Evolutionary conservation across 2,329 filamentous ascomycete genomes (phyloP), one percentile per base, ranked within the genome.

Genomic region (Curvularia verruculosa): DNA sequence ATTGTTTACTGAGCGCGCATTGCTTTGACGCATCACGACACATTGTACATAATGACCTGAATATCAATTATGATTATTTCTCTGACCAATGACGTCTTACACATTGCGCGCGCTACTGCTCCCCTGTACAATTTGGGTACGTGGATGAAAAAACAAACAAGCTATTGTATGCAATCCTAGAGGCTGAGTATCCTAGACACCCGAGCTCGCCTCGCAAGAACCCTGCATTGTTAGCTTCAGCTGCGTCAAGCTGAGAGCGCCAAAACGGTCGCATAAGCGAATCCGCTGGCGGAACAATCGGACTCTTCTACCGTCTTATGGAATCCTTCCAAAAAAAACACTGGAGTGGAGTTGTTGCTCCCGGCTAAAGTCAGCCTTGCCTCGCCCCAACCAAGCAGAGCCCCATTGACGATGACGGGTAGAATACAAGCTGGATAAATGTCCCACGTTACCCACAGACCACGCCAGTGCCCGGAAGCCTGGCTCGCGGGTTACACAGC

Each of bases 211-310:
- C 47, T 34, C 21, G 28, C 44, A 47, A 24, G 18, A 44, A 19
- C 52, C 55, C 39, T 43, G 52, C 55, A 49, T 56, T 12, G n/a
- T 23, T 36, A 24, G 10, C 37, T 15, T 57, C 46, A 58, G 41
- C 54, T 39, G 50, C 54, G 34, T 58, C 44, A 47, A 36, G 19
- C 9, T 34, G 18, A 31, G 3, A 3, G n/a, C 19, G 13, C 44
- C 19, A 19, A 36, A 47, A 47, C 44, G 28, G 44, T 19, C 29
- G 10, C 28, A n/a, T 34, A 47, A 36, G 19, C 19, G 29, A 36
- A 36, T 47, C 44, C 28, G 24, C 21, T n/a, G 8, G 19, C 44
- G 44, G 44, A 15, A 34, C 28, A 34, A 8, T 15, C 44, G 44
- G 28, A 23, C 9, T n/a, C 10, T 23, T 19, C 28, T 26, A 26